Base-by-base conservation (phyloP, 208 protist genomes). In the Tritrichomonas foetus region DNA sequence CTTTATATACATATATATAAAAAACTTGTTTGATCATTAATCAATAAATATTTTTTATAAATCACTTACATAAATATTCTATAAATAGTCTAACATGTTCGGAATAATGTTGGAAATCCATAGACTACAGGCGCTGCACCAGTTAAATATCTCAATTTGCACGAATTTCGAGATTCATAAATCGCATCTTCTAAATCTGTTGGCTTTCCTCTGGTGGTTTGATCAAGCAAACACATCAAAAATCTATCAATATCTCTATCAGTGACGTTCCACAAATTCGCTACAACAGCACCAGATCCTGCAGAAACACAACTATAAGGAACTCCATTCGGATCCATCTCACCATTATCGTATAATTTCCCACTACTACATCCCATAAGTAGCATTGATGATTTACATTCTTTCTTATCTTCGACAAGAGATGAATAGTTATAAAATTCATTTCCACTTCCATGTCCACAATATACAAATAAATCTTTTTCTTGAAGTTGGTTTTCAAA, bases 351-450 rank as follows among this genome's bases (percentile, higher is more conserved):
- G 33, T 49, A 47, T 49, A 93, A 72, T 36, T 64, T 30, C 8
- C 89, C 89, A 49, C 89, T 93, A 36, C 55, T 49, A 50, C 89
- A 93, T 22, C 89, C 89, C 89, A 93, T 93, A 9, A 93, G 30
- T 36, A 93, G 27, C 41, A 89, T 33, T 61, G 78, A 41, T 50
- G 89, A 22, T 64, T 53, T 69, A 41, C 89, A 72, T 20, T 47
- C 5, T 25, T 57, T 93, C 27, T 93, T 27, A 27, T 72, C 36
- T 27, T 64, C 33, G 3, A 72, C 55, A 30, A 93, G 39, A 44
- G 5, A 57, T 25, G 27, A 11, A 64, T 69, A 93, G 44, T 33
- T 33, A 25, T 74, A 72, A 49, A 47, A 93, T 44, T 93, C 57
- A 22, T 93, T 36, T 13, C 89, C 89, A 93, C 55, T 69, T 33